Base-by-base conservation (phyloP, 1,284 basidiomycete genomes). In the Coniferiporia weirii region DNA sequence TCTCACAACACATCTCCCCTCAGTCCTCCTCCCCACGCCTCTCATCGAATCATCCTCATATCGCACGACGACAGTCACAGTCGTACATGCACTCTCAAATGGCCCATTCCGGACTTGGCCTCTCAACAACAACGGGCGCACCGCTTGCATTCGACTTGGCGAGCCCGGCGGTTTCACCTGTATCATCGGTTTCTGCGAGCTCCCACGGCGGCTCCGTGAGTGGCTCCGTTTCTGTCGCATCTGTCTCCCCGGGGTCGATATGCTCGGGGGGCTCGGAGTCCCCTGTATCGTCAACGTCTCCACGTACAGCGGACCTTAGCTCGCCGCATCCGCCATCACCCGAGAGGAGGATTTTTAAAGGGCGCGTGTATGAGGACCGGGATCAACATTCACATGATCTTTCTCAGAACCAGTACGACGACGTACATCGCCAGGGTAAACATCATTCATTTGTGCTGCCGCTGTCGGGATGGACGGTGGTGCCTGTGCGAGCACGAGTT, bases 271-370 rank as follows among this genome's bases (percentile, higher is more conserved):
- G 60, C 12, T 61, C 56, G 6, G 9, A 51, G 38, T 61, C 60
- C 0, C 60, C 60, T 12, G 46, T 54, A 10, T 61, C 60, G 9
- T 58, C 60, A n/a, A 45, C 49, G 17, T 60, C 59, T 13, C 60
- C 60, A 27, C 56, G 56, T 2, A 54, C 55, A 12, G 52, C 52
- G 27, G 59, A 60, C 22, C 34, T 55, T 47, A 60, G 43, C 43
- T 60, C 59, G 13, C 59, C 59, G 9, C 35, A 43, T 4, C 47
- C 36, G n/a, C 47, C 52, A 22, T 60, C 59, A 9, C 56, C 56
- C 13, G 56, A 57, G 7, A 17, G 56, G 43, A 20, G 19, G 32
- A 13, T 27, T 12, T 35, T 19, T 19, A 57, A 52, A 27, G 27
- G 27, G 27, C 27, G 27, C 27, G 27, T 27, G 27, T 27, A 27